A percentile compares a stretch with the other conserved stretches of the same genome.
phyloP scores from a whole-genome alignment of 78 protist species.

The Emiliania huxleyi region DNA sequence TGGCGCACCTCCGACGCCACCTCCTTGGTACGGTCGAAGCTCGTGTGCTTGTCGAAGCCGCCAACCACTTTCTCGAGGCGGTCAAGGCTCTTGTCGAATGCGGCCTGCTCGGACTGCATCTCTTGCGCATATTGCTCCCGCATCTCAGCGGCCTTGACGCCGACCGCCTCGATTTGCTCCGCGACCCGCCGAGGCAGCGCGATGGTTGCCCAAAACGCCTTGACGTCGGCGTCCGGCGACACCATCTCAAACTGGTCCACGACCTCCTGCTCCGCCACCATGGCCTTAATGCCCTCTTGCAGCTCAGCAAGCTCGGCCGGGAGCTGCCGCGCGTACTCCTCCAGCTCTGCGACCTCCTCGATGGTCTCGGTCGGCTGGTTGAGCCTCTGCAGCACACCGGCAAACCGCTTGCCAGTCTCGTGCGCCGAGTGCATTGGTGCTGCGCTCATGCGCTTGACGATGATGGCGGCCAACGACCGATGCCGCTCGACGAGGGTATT shows the following conservation, averaged over 20 bases:
- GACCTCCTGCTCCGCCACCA: background rate
- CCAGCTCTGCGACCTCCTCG: conserved; percentile 55
- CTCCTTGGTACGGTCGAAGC: conserved; percentile 34
- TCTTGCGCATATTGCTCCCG: conserved; percentile 42
- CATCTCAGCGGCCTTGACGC: conserved; percentile 18
- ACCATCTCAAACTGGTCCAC: conserved; percentile 53
- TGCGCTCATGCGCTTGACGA: conserved; percentile 22
- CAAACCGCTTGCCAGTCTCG: background rate
- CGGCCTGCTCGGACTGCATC: conserved; percentile 45
- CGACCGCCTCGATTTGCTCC: conserved; percentile 34
- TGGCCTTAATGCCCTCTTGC: background rate
- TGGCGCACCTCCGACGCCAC: conserved; percentile 52
- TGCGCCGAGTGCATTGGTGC: background rate
- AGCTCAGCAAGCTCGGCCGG: conserved; percentile 34
- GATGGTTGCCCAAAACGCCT: conserved; percentile 42
- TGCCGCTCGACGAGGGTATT: background rate
- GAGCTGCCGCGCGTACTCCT: conserved; percentile 35
- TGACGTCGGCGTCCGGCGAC: conserved; percentile 55
- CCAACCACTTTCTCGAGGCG: conserved; percentile 19
- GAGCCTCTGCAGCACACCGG: background rate
- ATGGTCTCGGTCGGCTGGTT: background rate
- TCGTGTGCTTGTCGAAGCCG: conserved; percentile 47
- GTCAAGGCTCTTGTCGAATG: conserved; percentile 47
- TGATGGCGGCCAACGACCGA: background rate
- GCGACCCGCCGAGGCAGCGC: conserved; percentile 37